Conservation (phyloP, 1,284 basidiomycete genomes). For the Leucoagaricus sp. region DNA sequence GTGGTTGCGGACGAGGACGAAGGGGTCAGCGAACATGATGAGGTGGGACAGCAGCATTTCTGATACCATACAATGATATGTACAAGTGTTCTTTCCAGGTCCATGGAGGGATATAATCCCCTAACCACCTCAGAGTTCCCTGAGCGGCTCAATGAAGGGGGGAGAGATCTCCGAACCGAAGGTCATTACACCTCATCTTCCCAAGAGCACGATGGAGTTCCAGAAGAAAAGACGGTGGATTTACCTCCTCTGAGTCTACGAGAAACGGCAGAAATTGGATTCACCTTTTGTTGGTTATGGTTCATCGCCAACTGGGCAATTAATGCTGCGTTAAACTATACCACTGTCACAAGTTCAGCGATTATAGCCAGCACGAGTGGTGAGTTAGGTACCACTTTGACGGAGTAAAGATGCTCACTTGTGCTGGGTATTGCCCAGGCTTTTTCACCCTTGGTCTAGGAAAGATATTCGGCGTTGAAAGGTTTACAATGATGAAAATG, state of each 20-base stretch:
- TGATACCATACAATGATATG: no score
- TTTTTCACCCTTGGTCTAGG: slow-evolving; percentile 94
- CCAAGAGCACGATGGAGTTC: neutral
- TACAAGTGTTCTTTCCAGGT: neutral
- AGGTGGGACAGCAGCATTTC: no score
- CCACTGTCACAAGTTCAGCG: slow-evolving; percentile 89
- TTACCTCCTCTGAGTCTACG: slow-evolving; percentile 57
- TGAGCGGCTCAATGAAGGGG: no score
- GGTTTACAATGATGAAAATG: slow-evolving; percentile 74
- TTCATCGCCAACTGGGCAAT: slow-evolving; percentile 91
- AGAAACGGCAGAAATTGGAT: slow-evolving; percentile 79
- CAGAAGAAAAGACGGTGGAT: slow-evolving; percentile 14
- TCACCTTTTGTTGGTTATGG: slow-evolving; percentile 83
- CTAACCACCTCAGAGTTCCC: neutral
- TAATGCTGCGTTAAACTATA: slow-evolving; percentile 81
- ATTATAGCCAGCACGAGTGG: slow-evolving; percentile 89
- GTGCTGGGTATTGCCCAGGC: slow-evolving; percentile 45
- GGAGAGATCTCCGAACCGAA: no score
- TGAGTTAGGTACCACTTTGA: slow-evolving; percentile 38
- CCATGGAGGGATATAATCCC: slow-evolving; percentile 17
- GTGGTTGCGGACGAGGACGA: slow-evolving; percentile 35
- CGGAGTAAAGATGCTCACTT: neutral
- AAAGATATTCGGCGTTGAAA: slow-evolving; percentile 82
- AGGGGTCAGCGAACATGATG: slow-evolving; percentile 20
- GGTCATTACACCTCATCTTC: neutral